These are phyloP conservation scores for Annona squamosa DNA, from an alignment of 164 flowering plant genomes.

Conservation along the genomic window DNA sequence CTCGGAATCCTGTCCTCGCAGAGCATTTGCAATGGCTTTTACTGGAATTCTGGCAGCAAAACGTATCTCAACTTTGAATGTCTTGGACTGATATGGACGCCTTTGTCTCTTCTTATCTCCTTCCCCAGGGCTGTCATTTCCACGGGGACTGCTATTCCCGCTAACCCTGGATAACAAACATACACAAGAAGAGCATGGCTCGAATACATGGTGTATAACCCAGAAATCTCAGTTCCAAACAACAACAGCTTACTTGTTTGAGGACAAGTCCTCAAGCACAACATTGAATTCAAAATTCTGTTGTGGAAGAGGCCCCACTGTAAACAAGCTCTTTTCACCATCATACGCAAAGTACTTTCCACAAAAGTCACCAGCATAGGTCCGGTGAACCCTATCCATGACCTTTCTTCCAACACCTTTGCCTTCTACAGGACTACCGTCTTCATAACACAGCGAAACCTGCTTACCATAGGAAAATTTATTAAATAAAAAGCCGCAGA, in stretches of 20 bases:
- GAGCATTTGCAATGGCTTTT: conserved; percentile 68
- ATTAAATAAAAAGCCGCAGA: neutral
- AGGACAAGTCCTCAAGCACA: conserved; percentile 60
- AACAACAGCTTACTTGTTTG: conserved; percentile 40
- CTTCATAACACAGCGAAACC: conserved; percentile 75
- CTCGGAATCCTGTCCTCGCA: conserved; percentile 85
- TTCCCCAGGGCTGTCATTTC: conserved; percentile 47
- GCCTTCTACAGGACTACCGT: conserved; percentile 80
- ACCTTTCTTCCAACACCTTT: conserved; percentile 82
- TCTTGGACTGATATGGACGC: conserved; percentile 59
- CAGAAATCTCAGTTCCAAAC: neutral
- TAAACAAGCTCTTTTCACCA: conserved; percentile 86
- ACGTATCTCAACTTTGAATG: conserved; percentile 67
- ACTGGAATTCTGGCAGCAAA: conserved; percentile 90
- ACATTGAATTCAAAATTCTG: conserved; percentile 79
- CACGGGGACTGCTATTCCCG: conserved; percentile 49
- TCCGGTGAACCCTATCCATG: conserved; percentile 64
- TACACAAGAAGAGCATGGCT: neutral
- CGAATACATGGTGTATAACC: neutral
- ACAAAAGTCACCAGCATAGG: conserved; percentile 53
- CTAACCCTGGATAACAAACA: conserved; percentile 12
- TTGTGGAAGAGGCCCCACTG: conserved; percentile 72
- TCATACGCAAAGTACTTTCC: conserved; percentile 86
- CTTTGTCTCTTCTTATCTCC: conserved; percentile 54
- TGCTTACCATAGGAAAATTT: conserved; percentile 12